Evolutionary conservation across 2,329 filamentous ascomycete species (phyloP), one percentile per base, ranked within the genome.

Genomic region (Pseudogymnoascus verrucosus): DNA sequence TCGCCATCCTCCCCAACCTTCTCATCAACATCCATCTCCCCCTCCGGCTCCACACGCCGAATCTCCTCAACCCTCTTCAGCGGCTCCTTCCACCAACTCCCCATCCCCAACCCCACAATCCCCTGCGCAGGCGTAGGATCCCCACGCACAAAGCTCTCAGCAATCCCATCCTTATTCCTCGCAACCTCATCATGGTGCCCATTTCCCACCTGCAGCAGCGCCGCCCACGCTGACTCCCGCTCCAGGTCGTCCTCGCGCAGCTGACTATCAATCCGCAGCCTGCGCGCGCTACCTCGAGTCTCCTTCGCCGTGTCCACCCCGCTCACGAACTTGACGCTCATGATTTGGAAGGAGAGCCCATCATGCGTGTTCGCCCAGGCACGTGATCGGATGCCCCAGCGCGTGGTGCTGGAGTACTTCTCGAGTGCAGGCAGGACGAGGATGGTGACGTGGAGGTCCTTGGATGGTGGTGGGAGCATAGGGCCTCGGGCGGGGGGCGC

Each of bases 391-490:
- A 99, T 84, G 2, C 93, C 93, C 71, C 89, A 91, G 47, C 91
- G 84, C 0, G 89, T 89, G 0, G 86, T 89, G 5, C 87, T 85
- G 0, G 84, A 80, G 72, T 98, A 99, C 65, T 85, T 86, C 67
- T 91, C 82, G 3, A 99, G 78, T 0, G 85, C 81, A 0, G 93
- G 95, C 0, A 98, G 80, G 11, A 99, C 86, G 11, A 97, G 78
- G 0, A 98, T 75, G 14, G 90, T 96, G 67, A 99, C 89, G 69
- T 98, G 91, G 44, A 96, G 78, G 72, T 98, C 95, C 69, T 88
- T 87, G 64, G 89, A 85, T 0, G 79, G 74, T 0, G 87, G 88
- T 1, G 90, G 80, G 0, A 78, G 76, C 67, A 89, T 82, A 0
- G 90, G 90, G 0, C 84, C 85, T 1, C 80, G 79, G 62, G 76